Base-by-base conservation (phyloP, 108 stramenopile species). In the Conticribra guillardii region DNA sequence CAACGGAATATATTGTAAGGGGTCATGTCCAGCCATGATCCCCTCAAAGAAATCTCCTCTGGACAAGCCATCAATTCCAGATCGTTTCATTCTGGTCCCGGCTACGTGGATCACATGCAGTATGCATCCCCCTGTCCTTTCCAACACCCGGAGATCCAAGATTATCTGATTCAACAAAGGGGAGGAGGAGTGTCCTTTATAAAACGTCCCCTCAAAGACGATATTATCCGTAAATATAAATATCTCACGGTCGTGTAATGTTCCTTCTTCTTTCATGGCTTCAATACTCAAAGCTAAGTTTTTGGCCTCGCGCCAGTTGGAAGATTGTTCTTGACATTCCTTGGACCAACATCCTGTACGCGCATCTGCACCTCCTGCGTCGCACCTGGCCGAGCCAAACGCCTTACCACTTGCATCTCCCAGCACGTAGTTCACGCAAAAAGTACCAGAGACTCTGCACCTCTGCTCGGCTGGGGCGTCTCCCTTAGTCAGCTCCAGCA, bases 181-280 rank as follows among this genome's bases (percentile, higher is more conserved):
- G 31, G 66, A 61, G 4, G 1, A 61, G 11, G 73, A 79, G 18
- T 62, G 69, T 11, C 87, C 87, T 28, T 70, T 75, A 34, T 74
- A 78, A 55, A 71, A 81, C 16, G 75, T 69, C 1, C 53, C 53
- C 51, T 85, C 81, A 48, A 73, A 63, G 0, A 37, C 54, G 2
- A 34, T 45, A 49, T 86, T 86, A 75, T 83, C 85, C 0, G 82
- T 86, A n/a, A 78, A 60, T 2, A 77, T n/a, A 23, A 67, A 81
- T 7, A 86, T 4, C 53, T 83, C 82, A 21, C 9, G 5, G 4
- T 59, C 85, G 0, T 32, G 14, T 18, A 73, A 17, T 0, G 21
- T 33, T 0, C 60, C 45, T 8, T 41, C 46, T 9, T 29, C 41
- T 44, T 8, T 55, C 26, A 61, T n/a, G 14, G 28, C 31, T 46